Conservation (phyloP, 441 rosid genomes). For the Aquilaria agallochum region DNA sequence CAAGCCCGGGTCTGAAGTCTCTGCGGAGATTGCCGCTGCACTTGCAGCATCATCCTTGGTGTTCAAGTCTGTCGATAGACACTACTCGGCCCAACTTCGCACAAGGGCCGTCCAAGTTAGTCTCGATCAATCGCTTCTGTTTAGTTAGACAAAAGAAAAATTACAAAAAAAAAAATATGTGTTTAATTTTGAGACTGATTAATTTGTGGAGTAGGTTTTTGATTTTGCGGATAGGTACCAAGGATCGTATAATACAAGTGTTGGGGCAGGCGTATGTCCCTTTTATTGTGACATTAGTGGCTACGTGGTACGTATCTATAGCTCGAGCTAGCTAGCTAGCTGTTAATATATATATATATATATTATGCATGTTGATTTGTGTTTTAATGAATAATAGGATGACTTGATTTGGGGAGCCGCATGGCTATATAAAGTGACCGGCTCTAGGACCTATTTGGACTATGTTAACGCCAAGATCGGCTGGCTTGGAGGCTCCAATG, state of each 20-base stretch:
- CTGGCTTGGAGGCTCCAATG: slow-evolving; percentile 14
- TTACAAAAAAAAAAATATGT: too few relatives aligned
- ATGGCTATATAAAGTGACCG: slow-evolving; percentile 34
- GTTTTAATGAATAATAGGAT: slow-evolving; percentile 17
- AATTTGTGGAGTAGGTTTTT: slow-evolving; percentile 22
- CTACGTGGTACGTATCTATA: slow-evolving; percentile 21
- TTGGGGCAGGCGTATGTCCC: slow-evolving; percentile 29
- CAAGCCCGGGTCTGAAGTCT: slow-evolving; percentile 36
- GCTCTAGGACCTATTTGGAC: slow-evolving; percentile 15
- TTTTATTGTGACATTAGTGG: slow-evolving; percentile 30
- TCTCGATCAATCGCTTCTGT: too few relatives aligned
- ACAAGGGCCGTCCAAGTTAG: slow-evolving; percentile 17
- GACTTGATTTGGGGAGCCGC: slow-evolving; percentile 40
- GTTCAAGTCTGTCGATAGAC: slow-evolving; percentile 11
- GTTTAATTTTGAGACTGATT: too few relatives aligned
- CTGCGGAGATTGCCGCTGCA: slow-evolving; percentile 41
- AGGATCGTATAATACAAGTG: slow-evolving; percentile 23
- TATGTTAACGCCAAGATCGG: slow-evolving; percentile 15
- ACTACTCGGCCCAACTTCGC: slow-evolving; percentile 19
- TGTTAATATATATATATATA: too few relatives aligned
- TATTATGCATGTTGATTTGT: too few relatives aligned
- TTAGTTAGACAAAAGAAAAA: too few relatives aligned
- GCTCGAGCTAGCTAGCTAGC: too few relatives aligned
- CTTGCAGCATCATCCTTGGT: slow-evolving; percentile 39
- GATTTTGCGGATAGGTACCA: slow-evolving; percentile 26